Base-by-base conservation (phyloP, 176 grass and related monocot genomes). In the Triticum turgidum region DNA sequence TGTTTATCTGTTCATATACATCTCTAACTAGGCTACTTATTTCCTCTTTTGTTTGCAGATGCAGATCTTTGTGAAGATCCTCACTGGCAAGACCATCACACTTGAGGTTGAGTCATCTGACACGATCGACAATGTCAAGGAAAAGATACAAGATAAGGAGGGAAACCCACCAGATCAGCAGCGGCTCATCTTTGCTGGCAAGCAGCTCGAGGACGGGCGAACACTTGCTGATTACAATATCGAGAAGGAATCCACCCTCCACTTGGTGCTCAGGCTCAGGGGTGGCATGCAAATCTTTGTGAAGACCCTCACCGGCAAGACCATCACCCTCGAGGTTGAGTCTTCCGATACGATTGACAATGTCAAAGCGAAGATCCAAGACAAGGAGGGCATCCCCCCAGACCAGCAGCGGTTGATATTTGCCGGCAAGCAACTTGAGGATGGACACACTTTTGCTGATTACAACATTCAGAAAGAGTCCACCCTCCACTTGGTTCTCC, bases 81-180 rank as follows among this genome's bases (percentile, higher is more conserved):
- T 92, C 0, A 35, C 34, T 33, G 35, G 39, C 11, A 41, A 41
- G 39, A 41, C 39, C 39, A 41, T 41, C 39, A 41, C 39, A 9
- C 8, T 41, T 9, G 39, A 41, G 39, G 39, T 41, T 6, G 39
- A 41, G 39, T 41, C 39, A 0, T 41, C 39, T 41, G 9, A 41
- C 7, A 41, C 39, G 9, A 41, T 41, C 2, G 39, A 41, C 7
- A 41, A 41, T 41, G 39, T 41, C 0, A 97, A 97, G 14, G 94
- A 90, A 0, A 97, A 97, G 80, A 97, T 97, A 24, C 94, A 94
- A n/a, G 94, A 97, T 81, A 97, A 97, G 88, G 94, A 97, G 72
- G 94, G 94, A 0, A 97, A 94, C 0, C 92, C 94, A 0, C 94
- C 92, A 0, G 88, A 97, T 73, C 92, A 94, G 89, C 94, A 94